Conservation (phyloP, 768 basidiomycete genomes). For the Artomyces pyxidatus region DNA sequence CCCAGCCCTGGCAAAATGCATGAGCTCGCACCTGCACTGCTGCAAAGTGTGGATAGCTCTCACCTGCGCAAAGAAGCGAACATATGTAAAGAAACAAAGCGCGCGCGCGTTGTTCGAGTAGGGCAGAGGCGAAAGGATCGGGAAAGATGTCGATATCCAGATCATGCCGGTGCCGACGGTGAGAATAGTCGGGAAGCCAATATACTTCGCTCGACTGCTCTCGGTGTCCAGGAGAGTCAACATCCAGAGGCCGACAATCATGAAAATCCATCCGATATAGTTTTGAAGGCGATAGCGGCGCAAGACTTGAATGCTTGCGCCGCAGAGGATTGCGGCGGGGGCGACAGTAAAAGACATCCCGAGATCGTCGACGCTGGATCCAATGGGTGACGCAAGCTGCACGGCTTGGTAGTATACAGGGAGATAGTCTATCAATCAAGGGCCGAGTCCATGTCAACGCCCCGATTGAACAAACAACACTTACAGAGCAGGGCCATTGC, state of each 20-base stretch:
- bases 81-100: slow-evolving; percentile 24
- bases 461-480: neutral
- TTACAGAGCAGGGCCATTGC: slow-evolving; percentile 10
- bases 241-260: slow-evolving; percentile 15
- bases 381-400: slow-evolving; percentile 14
- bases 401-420: slow-evolving; percentile 26
- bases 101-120: slow-evolving; percentile 25
- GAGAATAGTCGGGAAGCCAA: slow-evolving; percentile 11
- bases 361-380: slow-evolving; percentile 15
- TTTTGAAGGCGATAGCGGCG: slow-evolving; percentile 20
- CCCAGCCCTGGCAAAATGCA: slow-evolving; percentile 32
- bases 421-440: slow-evolving; percentile 14
- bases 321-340: slow-evolving; percentile 18
- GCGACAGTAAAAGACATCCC: slow-evolving; percentile 17
- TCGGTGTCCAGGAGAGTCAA: slow-evolving; percentile 10
- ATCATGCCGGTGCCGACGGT: slow-evolving; percentile 8
- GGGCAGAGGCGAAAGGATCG: slow-evolving; percentile 22
- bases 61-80: slow-evolving; percentile 18
- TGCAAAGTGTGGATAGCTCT: too few relatives aligned
- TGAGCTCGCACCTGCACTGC: too few relatives aligned
- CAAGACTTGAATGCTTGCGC: slow-evolving; percentile 13
- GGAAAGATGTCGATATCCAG: slow-evolving; percentile 8
- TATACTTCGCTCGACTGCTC: slow-evolving; percentile 4
- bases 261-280: slow-evolving; percentile 15
- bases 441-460: neutral